phyloP scores from a whole-genome alignment of 371 early-diverging fungal species.

The Mucor sp. region DNA sequence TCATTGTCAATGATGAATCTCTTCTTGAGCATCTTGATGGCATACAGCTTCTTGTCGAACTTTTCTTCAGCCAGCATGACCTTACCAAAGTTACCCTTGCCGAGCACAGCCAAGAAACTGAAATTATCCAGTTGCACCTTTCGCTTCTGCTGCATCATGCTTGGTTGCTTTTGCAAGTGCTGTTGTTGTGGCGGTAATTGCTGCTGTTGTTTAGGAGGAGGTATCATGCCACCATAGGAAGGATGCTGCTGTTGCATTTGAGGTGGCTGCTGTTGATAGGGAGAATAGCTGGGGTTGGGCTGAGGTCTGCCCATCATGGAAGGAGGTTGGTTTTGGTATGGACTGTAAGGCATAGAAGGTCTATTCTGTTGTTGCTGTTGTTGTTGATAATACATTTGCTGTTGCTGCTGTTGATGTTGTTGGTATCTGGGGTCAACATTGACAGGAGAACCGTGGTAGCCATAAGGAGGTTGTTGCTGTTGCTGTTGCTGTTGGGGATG shows the following conservation, averaged over 20 bases:
- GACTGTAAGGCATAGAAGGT: slow-evolving; percentile 21
- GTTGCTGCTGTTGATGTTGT: slow-evolving; percentile 23
- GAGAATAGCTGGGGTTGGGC: slow-evolving; percentile 17
- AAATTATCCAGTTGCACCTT: slow-evolving; percentile 77
- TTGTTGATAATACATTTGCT: slow-evolving; percentile 35
- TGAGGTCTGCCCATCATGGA: slow-evolving; percentile 22
- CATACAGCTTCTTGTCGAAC: slow-evolving; percentile 75
- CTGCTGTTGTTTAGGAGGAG: slow-evolving; percentile 7
- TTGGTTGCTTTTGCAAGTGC: slow-evolving; percentile 12
- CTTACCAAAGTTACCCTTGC: slow-evolving; percentile 98
- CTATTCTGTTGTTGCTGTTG: slow-evolving; percentile 29
- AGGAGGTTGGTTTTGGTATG: slow-evolving; percentile 28
- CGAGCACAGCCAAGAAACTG: slow-evolving; percentile 89
- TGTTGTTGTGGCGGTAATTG: neutral
- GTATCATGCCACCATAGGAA: neutral
- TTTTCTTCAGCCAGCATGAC: slow-evolving; percentile 96
- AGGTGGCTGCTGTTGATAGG: slow-evolving; percentile 22
- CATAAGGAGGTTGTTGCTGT: slow-evolving; percentile 30
- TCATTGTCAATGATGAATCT: slow-evolving; percentile 91
- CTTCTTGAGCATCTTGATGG: slow-evolving; percentile 98
- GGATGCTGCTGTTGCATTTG: neutral
- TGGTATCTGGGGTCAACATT: slow-evolving; percentile 33
- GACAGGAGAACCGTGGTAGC: slow-evolving; percentile 13
- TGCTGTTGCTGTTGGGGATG: slow-evolving; percentile 29
- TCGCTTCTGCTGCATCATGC: slow-evolving; percentile 24